Base-by-base conservation (phyloP, 208 protist species). In the Histomonas meleagridis region DNA sequence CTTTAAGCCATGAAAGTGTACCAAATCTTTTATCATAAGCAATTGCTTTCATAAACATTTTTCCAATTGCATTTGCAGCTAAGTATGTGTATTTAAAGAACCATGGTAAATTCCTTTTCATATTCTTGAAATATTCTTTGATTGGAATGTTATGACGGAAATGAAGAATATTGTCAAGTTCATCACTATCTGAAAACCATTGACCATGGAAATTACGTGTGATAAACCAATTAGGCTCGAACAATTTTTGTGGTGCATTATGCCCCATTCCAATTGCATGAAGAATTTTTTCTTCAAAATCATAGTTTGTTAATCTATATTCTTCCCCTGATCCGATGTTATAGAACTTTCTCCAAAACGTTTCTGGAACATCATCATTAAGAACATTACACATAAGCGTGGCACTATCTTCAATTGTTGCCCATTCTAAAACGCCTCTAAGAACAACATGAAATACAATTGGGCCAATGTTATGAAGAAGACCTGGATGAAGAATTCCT, bases 231-330 rank as follows among this genome's bases (percentile, higher is more conserved):
- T 86, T 51, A 38, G 76, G 76, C 18, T 51, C 5, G 38, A 55
- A 86, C 0, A 38, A 38, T 7, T n/a, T n/a, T n/a, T n/a, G n/a
- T n/a, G 0, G 1, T 32, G 0, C 4, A 5, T 55, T 32, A 0
- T 18, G 5, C 55, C 26, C 40, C 12, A 86, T 32, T 46, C 43
- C 43, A 0, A 35, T 38, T 32, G 18, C 32, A 46, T 12, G 1
- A 10, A 86, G 26, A 32, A 86, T 18, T 0, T 55, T 7, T 5
- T 23, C 2, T 38, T 86, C 76, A n/a, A 86, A 86, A 16, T 86
- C 76, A 86, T 55, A 86, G 26, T 86, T 86, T 4, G 76, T 86
- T 32, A 86, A 55, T 38, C 76, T 86, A 46, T 86, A 86, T 0
- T 51, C 5, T 38, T 86, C 76, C 1, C 76, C 76, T 9, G 40